Base-by-base conservation (phyloP, 2,329 filamentous ascomycete species). In the Fusarium annulatum region DNA sequence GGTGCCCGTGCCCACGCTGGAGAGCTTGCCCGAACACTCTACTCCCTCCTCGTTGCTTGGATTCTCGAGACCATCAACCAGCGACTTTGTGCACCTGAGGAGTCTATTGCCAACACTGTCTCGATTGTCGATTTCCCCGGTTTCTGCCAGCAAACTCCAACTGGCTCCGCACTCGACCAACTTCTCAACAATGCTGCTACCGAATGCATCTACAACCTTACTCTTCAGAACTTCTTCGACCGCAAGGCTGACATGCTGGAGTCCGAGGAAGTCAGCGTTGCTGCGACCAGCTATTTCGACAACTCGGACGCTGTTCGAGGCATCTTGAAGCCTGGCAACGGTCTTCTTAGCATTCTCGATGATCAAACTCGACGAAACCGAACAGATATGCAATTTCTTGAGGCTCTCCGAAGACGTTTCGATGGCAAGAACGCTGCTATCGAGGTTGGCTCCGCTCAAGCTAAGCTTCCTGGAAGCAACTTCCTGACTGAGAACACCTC, bases 71-170 rank as follows among this genome's bases (percentile, higher is more conserved):
- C 88, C 65, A 93, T 97, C 81, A 99, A 99, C 83, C 93, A 97
- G 81, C 91, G 90, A 71, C 90, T 97, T 14, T 98, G 95, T 79
- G 95, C 95, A 0, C 86, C 91, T 0, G 96, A 98, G 78, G 96
- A 98, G 59, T 86, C 92, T 26, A 94, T 99, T 62, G 93, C 91
- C 62, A 99, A 99, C 85, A 99, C 96, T 0, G 89, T 99, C 64
- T 97, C 95, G 9, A 91, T 99, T 60, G 92, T 99, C 59, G 96
- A 99, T 81, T 99, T 99, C 84, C 96, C 96, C 0, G 96, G 96
- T 26, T 99, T 99, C 81, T 88, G 95, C 18, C 94, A 97, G 81
- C 91, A 94, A 69, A 88, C 92, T 1, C 91, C 94, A 0, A 98
- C 96, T 1, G 91, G 92, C 23, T 98, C 94, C 4, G 89, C 92